These are phyloP conservation scores for Zygosaccharomyces pseudobailii DNA, from an alignment of 1,139 yeast species.

Conservation along the genomic window DNA sequence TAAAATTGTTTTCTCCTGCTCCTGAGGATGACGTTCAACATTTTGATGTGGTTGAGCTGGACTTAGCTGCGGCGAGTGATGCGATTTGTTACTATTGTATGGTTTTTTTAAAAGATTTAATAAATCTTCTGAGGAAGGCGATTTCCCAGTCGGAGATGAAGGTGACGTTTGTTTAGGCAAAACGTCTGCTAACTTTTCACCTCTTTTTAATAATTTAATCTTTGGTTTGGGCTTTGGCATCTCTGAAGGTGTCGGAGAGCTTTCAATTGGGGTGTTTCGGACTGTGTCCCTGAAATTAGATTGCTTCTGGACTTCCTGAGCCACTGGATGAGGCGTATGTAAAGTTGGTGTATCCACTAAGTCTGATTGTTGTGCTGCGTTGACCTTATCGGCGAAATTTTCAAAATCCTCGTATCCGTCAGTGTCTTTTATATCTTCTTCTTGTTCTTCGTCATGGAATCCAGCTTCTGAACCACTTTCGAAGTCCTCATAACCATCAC, in stretches of 20 bases:
- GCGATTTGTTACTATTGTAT: background rate
- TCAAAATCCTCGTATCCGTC: constrained; percentile 22
- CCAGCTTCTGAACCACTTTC: constrained; percentile 23
- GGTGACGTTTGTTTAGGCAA: constrained; percentile 5
- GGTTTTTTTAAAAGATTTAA: constrained; percentile 10
- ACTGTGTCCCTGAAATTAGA: background rate
- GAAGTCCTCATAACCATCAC: constrained; percentile 24
- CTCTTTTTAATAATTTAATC: constrained; percentile 35
- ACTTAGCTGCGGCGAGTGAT: background rate
- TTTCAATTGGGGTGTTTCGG: constrained; percentile 7
- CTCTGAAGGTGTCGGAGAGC: constrained; percentile 7
- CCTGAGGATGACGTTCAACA: background rate
- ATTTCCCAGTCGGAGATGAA: background rate
- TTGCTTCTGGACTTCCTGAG: constrained; percentile 11
- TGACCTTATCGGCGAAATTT: constrained; percentile 1
- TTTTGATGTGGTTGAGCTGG: background rate
- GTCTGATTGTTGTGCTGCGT: constrained; percentile 10
- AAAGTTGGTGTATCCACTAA: too few species aligned
- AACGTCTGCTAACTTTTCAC: constrained; percentile 25
- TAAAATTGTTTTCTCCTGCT: background rate
- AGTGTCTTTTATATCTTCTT: constrained; percentile 2
- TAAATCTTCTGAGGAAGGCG: constrained; percentile 6
- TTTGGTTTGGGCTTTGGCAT: constrained; percentile 22
- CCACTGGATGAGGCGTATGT: constrained; percentile 13
- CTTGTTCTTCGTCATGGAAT: constrained; percentile 2